A percentile compares a stretch with the other conserved stretches of the same genome.
These are phyloP conservation scores for Xylaria digitata DNA, from an alignment of 2,329 filamentous ascomycete genomes.

Conservation along the genomic window DNA sequence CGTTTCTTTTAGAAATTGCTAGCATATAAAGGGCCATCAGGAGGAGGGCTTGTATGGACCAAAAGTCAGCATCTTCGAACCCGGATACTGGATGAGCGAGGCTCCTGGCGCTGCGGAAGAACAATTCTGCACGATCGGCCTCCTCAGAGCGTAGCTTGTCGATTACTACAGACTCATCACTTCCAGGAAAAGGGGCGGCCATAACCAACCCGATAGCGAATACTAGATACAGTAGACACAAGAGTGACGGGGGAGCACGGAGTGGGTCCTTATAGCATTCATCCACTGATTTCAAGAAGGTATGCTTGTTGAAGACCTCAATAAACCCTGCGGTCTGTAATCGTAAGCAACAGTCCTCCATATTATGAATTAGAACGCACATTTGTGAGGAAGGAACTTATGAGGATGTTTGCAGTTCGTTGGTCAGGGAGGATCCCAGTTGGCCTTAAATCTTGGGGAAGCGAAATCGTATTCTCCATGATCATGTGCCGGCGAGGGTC, in stretches of 20 bases:
- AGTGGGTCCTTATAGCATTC: constrained; percentile 67
- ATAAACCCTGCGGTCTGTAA: constrained; percentile 68
- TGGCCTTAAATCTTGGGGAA: constrained; percentile 58
- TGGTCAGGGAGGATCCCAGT: constrained; percentile 67
- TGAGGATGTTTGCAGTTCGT: constrained; percentile 63
- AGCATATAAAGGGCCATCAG: constrained; percentile 75
- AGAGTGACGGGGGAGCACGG: constrained; percentile 59
- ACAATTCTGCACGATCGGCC: constrained; percentile 68
- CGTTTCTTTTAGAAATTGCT: constrained; percentile 69
- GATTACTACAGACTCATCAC: constrained; percentile 62
- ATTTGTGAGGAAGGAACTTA: constrained; percentile 71
- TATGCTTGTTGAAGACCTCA: constrained; percentile 66
- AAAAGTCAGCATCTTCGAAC: constrained; percentile 72
- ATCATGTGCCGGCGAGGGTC: constrained; percentile 68
- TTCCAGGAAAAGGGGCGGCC: constrained; percentile 63
- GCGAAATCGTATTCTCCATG: constrained; percentile 63
- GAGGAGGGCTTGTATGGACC: constrained; percentile 71
- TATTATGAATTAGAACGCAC: constrained; percentile 51
- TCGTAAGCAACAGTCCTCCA: constrained; percentile 37
- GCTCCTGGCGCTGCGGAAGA: constrained; percentile 69
- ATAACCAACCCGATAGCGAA: constrained; percentile 72
- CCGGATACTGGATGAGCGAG: constrained; percentile 59
- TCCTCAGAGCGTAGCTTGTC: constrained; percentile 61
- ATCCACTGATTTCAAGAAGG: constrained; percentile 62
- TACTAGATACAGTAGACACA: constrained; percentile 71